phyloP scores from a whole-genome alignment of 345 rosid genomes.

The Anastatica hierochuntica region DNA sequence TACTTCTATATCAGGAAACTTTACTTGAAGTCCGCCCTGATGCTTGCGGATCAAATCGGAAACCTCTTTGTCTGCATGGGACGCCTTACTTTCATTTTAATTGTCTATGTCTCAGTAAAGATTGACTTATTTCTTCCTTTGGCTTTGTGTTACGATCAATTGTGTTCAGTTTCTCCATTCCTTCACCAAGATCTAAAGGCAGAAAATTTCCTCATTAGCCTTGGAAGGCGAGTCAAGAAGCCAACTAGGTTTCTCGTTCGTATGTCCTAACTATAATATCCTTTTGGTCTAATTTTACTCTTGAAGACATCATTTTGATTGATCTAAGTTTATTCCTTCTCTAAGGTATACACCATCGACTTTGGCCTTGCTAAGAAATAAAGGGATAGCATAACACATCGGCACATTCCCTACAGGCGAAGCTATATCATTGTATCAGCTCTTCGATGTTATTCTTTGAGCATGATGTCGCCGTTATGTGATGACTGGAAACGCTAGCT shows the following conservation, averaged over 20 bases:
- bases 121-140: neutral
- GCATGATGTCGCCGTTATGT: neutral
- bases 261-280: neutral
- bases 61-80: too few relatives aligned
- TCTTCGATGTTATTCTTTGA: neutral
- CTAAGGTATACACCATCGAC: conserved; percentile 45
- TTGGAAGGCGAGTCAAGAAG: too few relatives aligned
- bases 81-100: too few relatives aligned
- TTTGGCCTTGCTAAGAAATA: conserved; percentile 55
- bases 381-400: conserved; percentile 43
- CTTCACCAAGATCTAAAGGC: too few relatives aligned
- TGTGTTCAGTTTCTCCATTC: too few relatives aligned
- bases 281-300: neutral
- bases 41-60: too few relatives aligned
- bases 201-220: too few relatives aligned
- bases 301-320: neutral
- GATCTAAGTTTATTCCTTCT: neutral
- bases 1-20: too few relatives aligned
- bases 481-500: too few relatives aligned
- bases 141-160: neutral
- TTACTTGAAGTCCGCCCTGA: too few relatives aligned
- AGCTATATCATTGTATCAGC: neutral
- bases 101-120: neutral
- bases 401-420: conserved; percentile 49
- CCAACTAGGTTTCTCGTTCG: too few relatives aligned